A percentile compares a stretch with the other conserved stretches of the same genome.
phyloP scores from a whole-genome alignment of 2,329 filamentous ascomycete species.

The Colletotrichum sojae region DNA sequence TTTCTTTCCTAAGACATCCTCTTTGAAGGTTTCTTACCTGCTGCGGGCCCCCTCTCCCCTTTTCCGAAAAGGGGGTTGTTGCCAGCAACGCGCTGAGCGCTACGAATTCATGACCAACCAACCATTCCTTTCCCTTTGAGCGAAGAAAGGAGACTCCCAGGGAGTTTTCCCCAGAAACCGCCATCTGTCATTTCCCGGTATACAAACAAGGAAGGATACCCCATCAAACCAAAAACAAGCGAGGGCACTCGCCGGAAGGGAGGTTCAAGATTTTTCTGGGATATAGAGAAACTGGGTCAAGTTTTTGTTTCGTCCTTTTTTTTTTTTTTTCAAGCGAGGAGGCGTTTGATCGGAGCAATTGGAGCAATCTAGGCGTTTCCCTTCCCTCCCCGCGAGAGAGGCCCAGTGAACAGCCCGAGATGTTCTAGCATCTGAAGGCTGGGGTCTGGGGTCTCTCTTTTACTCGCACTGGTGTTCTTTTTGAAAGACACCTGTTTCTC shows the following conservation, averaged over 20 bases:
- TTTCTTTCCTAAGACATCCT: background rate
- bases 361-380: conserved; percentile 37
- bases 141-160: conserved; percentile 3
- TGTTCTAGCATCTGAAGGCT: background rate
- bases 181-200: conserved; percentile 16
- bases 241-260: conserved; percentile 15
- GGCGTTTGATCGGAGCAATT: conserved; percentile 30
- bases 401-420: background rate
- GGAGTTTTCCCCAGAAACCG: conserved; percentile 6
- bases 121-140: background rate
- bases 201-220: conserved; percentile 29
- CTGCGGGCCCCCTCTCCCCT: too few species aligned
- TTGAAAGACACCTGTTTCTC: too few species aligned
- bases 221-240: conserved; percentile 13
- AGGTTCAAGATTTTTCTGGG: conserved; percentile 5
- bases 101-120: conserved; percentile 34
- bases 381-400: background rate
- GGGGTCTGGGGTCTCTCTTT: background rate
- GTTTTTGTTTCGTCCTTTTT: conserved; percentile 9
- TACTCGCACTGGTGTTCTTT: too few species aligned
- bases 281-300: conserved; percentile 14
- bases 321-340: background rate
- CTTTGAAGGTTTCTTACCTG: background rate
- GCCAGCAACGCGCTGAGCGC: conserved; percentile 31
- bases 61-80: too few species aligned